Conservation (phyloP, 371 early-diverging fungal genomes). For the Sporodiniella umbellata region DNA sequence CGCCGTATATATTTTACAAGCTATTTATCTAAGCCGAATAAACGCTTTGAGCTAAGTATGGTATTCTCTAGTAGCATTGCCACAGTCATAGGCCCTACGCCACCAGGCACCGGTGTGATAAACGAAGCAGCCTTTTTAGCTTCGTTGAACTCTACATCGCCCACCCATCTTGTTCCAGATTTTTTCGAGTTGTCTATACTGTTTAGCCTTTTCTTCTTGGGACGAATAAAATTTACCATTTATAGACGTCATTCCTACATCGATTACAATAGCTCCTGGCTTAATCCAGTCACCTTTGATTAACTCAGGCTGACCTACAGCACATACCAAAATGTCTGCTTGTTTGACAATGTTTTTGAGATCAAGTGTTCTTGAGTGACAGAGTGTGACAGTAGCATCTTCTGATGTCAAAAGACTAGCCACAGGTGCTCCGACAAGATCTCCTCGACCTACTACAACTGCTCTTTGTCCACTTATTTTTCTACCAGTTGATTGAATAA, state of each 20-base stretch:
- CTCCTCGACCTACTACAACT: slow-evolving; percentile 93
- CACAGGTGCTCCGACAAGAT: slow-evolving; percentile 92
- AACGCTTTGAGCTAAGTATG: slow-evolving; percentile 60
- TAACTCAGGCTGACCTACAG: slow-evolving; percentile 77
- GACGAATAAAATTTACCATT: slow-evolving; percentile 36
- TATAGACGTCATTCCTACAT: slow-evolving; percentile 91
- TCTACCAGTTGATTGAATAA: slow-evolving; percentile 63
- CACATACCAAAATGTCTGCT: slow-evolving; percentile 91
- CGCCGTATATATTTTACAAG: no score
- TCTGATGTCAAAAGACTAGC: slow-evolving; percentile 71
- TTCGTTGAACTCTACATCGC: slow-evolving; percentile 84
- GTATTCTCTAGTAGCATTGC: slow-evolving; percentile 92
- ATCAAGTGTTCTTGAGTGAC: slow-evolving; percentile 83
- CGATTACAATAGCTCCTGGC: slow-evolving; percentile 88
- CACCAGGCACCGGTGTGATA: slow-evolving; percentile 96
- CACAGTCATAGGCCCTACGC: slow-evolving; percentile 97
- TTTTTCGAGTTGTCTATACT: slow-evolving; percentile 75
- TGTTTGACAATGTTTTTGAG: slow-evolving; percentile 66
- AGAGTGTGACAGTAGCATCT: slow-evolving; percentile 90
- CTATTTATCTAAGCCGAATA: not conserved
- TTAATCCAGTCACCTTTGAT: slow-evolving; percentile 91
- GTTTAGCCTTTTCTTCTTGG: not conserved
- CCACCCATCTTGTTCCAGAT: slow-evolving; percentile 85
- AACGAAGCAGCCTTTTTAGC: slow-evolving; percentile 70
- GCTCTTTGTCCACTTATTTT: slow-evolving; percentile 45